These are phyloP conservation scores for Colletotrichum musicola DNA, from an alignment of 2,329 filamentous ascomycete species.

Conservation along the genomic window DNA sequence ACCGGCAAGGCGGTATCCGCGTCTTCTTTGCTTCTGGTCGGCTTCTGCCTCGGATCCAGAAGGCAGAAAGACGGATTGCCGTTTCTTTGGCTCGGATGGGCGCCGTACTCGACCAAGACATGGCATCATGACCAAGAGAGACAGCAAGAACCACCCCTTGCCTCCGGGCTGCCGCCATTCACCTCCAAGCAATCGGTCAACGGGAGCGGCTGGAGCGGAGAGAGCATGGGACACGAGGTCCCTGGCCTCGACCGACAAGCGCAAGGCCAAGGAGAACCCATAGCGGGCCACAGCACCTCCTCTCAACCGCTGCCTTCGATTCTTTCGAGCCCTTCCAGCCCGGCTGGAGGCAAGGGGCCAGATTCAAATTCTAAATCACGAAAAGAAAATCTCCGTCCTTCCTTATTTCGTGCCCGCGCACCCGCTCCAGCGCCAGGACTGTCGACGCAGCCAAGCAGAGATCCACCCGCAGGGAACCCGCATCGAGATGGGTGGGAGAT, in stretches of 20 bases:
- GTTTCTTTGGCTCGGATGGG: background rate
- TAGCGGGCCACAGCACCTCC: background rate
- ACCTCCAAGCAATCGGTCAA: constrained; percentile 5
- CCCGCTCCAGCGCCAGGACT: constrained; percentile 6
- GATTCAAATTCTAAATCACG: constrained; percentile 1
- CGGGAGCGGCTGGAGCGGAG: constrained; percentile 6
- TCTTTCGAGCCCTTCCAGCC: constrained; percentile 13
- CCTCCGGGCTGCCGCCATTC: background rate
- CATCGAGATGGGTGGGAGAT: constrained; percentile 14
- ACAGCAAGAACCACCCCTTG: constrained; percentile 13
- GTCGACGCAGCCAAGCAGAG: constrained; percentile 23
- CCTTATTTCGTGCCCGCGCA: constrained; percentile 10
- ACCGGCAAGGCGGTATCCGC: constrained; percentile 9
- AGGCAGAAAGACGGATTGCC: background rate
- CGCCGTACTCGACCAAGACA: constrained; percentile 18
- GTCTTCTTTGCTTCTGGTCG: constrained; percentile 17
- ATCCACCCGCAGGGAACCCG: constrained; percentile 18
- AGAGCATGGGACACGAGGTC: too few species aligned
- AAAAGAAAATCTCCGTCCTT: constrained; percentile 26
- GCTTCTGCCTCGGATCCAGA: background rate
- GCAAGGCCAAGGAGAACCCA: background rate
- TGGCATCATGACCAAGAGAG: constrained; percentile 10
- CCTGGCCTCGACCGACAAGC: background rate
- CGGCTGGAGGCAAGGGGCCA: constrained; percentile 4
- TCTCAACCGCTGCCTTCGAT: background rate